These are phyloP conservation scores for Citrus hindsii DNA, from an alignment of 345 rosid species.

Conservation along the genomic window DNA sequence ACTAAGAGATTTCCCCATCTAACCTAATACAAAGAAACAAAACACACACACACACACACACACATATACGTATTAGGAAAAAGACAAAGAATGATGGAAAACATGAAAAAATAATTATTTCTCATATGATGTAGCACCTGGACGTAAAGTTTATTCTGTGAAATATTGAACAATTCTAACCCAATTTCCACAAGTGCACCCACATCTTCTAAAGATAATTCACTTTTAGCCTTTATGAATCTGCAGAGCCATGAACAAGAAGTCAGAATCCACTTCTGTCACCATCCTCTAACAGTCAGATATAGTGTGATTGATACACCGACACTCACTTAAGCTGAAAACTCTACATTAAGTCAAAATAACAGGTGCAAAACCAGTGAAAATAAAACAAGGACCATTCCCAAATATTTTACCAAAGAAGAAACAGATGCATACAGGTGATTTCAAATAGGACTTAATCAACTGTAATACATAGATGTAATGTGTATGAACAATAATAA, in stretches of 20 bases:
- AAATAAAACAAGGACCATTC: neutral
- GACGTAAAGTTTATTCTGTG: conserved; percentile 72
- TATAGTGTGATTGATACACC: neutral
- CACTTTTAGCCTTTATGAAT: conserved; percentile 90
- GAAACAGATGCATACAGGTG: neutral
- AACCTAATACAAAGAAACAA: conserved; percentile 50
- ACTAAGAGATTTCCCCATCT: conserved; percentile 91
- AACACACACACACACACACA: neutral
- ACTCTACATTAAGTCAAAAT: neutral
- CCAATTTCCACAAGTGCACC: conserved; percentile 62
- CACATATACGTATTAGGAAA: neutral
- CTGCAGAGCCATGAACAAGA: conserved; percentile 35
- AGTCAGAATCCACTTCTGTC: conserved; percentile 1
- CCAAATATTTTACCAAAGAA: neutral
- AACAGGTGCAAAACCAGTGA: neutral
- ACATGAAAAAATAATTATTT: conserved; percentile 11
- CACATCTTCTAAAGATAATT: conserved; percentile 72
- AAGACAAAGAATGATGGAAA: conserved; percentile 11
- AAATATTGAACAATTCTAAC: conserved; percentile 60
- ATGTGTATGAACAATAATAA: neutral
- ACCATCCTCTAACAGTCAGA: neutral
- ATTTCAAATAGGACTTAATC: too few relatives aligned
- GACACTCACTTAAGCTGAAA: neutral
- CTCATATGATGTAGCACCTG: conserved; percentile 48
- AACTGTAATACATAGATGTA: neutral